Evolutionary conservation across 2,329 filamentous ascomycete species (phyloP), one percentile per base, ranked within the genome.

Genomic region (Cadophora sp.): DNA sequence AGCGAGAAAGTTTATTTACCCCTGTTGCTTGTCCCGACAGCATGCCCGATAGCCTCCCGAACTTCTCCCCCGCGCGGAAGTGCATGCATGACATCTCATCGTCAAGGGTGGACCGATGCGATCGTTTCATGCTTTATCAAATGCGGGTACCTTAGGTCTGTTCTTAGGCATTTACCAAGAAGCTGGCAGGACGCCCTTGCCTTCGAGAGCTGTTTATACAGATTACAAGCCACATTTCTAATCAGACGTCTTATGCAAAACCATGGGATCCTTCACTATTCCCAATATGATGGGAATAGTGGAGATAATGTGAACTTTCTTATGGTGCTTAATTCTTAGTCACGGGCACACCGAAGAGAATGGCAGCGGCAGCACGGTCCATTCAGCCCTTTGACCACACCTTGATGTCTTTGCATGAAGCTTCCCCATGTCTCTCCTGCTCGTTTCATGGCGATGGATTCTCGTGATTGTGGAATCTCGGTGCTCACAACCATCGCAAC

Each of bases 1-100:
- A 59, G 55, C 62, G 62, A 65, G 22, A 56, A n/a, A n/a, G 62
- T 59, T 41, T 65, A 51, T 59, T 43, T 55, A 13, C 30, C 36
- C 60, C 48, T 36, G 14, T 16, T 20, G n/a, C n/a, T 33, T 16
- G 51, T 64, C 50, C 62, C 51, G 51, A 64, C 13, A 20, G 45
- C 41, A 20, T 43, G 53, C 51, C 51, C 27, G 53, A 39, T 8
- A 3, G 1, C n/a, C 4, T 48, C 2, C 45, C 45, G 45, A 48
- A 22, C 41, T 24, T 59, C 20, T 27, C 20, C 53, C 62, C 51
- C 39, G 43, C 16, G n/a, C 27, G n/a, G 13, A 36, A 22, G 20
- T 48, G 33, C 14, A 7, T 16, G n/a, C 48, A 5, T 18, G 18
- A 20, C 20, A n/a, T 8, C 22, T 33, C 14, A n/a, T 20, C 33